Percentiles rank a stretch among this genome's conserved stretches.
Evolutionary conservation across 2,329 filamentous ascomycete species (phyloP).

Genomic region (Canariomyces notabilis): DNA sequence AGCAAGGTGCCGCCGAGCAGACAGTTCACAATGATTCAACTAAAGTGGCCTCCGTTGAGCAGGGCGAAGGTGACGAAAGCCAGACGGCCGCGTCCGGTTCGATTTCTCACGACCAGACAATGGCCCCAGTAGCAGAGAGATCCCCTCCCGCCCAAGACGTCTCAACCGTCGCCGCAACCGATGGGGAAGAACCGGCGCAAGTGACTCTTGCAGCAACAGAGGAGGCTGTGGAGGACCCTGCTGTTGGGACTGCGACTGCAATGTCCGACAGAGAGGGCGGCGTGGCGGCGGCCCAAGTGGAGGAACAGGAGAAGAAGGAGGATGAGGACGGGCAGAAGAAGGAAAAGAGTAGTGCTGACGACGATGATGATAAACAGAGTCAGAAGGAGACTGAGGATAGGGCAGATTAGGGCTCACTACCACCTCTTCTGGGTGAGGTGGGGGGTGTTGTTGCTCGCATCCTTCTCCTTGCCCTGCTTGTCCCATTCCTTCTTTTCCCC

Average conservation of each 20-base stretch:
- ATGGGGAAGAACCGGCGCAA: too few relatives aligned
- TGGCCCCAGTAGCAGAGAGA: too few relatives aligned
- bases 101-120: too few relatives aligned
- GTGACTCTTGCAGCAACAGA: too few relatives aligned
- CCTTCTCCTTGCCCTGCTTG: neutral
- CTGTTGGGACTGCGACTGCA: neutral
- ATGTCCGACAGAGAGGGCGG: neutral
- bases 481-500: too few relatives aligned
- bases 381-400: conserved; percentile 3
- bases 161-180: too few relatives aligned
- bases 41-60: conserved; percentile 25
- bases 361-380: too few relatives aligned
- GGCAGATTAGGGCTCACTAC: conserved; percentile 15
- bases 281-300: neutral
- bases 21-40: neutral
- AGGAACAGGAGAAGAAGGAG: neutral
- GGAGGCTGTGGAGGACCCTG: neutral
- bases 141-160: too few relatives aligned
- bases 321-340: conserved; percentile 4
- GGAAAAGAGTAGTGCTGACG: too few relatives aligned
- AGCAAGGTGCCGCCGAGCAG: neutral
- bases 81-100: conserved; percentile 2
- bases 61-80: conserved; percentile 19
- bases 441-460: neutral
- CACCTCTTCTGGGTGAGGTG: neutral